These are phyloP conservation scores for Neoascochyta sp. DNA, from an alignment of 2,329 filamentous ascomycete genomes.

Conservation along the genomic window DNA sequence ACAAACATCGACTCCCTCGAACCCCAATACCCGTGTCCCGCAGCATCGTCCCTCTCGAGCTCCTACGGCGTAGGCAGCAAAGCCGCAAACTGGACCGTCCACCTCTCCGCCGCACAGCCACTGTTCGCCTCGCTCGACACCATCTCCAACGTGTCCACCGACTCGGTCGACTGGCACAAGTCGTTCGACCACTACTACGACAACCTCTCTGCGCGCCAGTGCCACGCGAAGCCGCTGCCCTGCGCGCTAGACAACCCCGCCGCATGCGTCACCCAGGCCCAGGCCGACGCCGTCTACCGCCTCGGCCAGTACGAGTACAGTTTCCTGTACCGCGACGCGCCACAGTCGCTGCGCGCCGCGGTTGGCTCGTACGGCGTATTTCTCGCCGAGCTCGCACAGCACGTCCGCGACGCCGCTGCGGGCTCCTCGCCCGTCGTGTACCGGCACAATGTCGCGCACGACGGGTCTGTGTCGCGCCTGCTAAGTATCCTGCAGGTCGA, in stretches of 20 bases:
- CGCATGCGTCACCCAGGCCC: slow-evolving; percentile 58
- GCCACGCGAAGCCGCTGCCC: slow-evolving; percentile 68
- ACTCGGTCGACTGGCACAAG: slow-evolving; percentile 61
- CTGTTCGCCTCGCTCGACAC: slow-evolving; percentile 62
- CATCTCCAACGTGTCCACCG: slow-evolving; percentile 61
- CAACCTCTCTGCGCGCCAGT: slow-evolving; percentile 74
- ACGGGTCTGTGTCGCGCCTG: slow-evolving; percentile 66
- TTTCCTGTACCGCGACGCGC: slow-evolving; percentile 68
- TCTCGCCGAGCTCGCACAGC: slow-evolving; percentile 65
- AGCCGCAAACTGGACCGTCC: slow-evolving; percentile 56
- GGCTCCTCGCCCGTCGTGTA: slow-evolving; percentile 49
- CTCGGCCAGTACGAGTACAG: slow-evolving; percentile 79
- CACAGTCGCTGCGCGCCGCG: slow-evolving; percentile 59
- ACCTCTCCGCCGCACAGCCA: slow-evolving; percentile 55
- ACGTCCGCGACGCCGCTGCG: slow-evolving; percentile 52
- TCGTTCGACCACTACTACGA: slow-evolving; percentile 82
- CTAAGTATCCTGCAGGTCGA: slow-evolving; percentile 69
- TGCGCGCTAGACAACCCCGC: slow-evolving; percentile 55
- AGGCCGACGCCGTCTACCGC: slow-evolving; percentile 68
- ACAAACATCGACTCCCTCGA: slow-evolving; percentile 67
- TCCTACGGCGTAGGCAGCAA: slow-evolving; percentile 46
- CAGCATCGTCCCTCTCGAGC: slow-evolving; percentile 46
- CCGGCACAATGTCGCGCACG: slow-evolving; percentile 75
- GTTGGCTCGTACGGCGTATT: slow-evolving; percentile 66
- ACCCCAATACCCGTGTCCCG: slow-evolving; percentile 65